These are phyloP conservation scores for Colletotrichum filicis DNA, from an alignment of 2,329 filamentous ascomycete species.

Conservation along the genomic window DNA sequence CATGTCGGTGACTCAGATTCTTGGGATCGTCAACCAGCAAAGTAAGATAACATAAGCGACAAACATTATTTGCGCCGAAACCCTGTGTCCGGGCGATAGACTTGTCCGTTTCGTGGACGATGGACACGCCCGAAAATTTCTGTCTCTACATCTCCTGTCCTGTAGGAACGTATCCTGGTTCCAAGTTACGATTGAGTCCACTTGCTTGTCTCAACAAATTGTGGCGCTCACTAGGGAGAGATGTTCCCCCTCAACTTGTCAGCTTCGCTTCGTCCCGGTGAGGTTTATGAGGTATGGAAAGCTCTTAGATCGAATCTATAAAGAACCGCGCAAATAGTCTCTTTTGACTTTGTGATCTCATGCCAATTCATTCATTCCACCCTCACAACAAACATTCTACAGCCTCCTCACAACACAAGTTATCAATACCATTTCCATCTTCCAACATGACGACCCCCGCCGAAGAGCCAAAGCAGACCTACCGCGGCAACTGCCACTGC, in stretches of 20 bases:
- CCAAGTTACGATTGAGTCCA: not conserved
- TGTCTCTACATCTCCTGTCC: not conserved
- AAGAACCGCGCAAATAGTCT: not conserved
- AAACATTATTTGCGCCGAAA: not conserved
- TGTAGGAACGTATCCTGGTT: not conserved
- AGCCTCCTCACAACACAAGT: not conserved
- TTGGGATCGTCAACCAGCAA: not conserved
- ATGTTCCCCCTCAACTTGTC: not conserved
- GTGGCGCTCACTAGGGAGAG: not conserved
- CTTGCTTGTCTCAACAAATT: constrained; percentile 24
- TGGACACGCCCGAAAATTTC: not conserved
- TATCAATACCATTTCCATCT: not conserved
- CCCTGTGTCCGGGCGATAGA: not conserved
- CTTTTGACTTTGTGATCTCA: not conserved
- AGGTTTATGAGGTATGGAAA: not conserved
- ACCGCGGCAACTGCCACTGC: constrained; percentile 70
- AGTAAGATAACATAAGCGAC: not conserved
- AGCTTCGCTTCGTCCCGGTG: not conserved
- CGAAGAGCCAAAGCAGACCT: constrained; percentile 45
- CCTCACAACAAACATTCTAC: not conserved
- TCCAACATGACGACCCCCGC: constrained; percentile 1
- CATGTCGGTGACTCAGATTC: not conserved
- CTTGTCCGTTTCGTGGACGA: not conserved
- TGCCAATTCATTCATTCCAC: not conserved
- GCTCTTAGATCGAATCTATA: not conserved